Evolutionary conservation across 1,284 basidiomycete genomes (phyloP), one percentile per base, ranked within the genome.

Genomic region (Thelephora terrestris): DNA sequence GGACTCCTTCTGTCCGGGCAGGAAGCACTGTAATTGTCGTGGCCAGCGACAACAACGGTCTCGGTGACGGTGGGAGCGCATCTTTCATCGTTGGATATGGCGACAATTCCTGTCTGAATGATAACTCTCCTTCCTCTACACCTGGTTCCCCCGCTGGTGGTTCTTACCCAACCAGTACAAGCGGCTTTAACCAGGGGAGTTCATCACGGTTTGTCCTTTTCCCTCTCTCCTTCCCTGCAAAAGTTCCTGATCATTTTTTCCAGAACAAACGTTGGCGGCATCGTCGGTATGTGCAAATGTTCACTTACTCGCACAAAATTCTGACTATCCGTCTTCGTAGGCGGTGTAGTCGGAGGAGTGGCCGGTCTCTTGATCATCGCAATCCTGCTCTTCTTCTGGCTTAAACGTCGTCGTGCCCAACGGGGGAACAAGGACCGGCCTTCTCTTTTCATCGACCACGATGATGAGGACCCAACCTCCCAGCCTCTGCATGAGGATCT

Each of bases 121-220:
- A 62, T 38, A 61, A 53, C 21, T 84, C 82, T 36, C 87, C 87
- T 1, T 85, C 81, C 34, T 85, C 84, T 2, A 90, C 86, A 0
- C 71, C 81, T 7, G 86, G 82, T 1, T 69, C 67, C 45, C 83
- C 85, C 5, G 86, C 86, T n/a, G 86, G 86, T 34, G 84, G 83
- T 0, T 69, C 69, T 42, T 84, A 84, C 59, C 78, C 84, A 0
- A 86, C 84, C 0, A 73, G 69, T 43, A 66, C 69, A 36, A 64
- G 63, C 20, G 57, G 62, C 9, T 52, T 50, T 5, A 51, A 53
- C 5, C 50, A 52, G 17, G 53, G 57, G 7, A 39, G 25, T 34
- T 21, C 16, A 18, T 43, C 32, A 42, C 45, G 40, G 43, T 47
- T 29, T 36, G 46, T 27, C 6, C 42, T 34, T 18, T 48, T 37